Percentiles rank a stretch among this genome's conserved stretches.
These are phyloP conservation scores for Russula sp. DNA, from an alignment of 768 basidiomycete species.

Conservation along the genomic window DNA sequence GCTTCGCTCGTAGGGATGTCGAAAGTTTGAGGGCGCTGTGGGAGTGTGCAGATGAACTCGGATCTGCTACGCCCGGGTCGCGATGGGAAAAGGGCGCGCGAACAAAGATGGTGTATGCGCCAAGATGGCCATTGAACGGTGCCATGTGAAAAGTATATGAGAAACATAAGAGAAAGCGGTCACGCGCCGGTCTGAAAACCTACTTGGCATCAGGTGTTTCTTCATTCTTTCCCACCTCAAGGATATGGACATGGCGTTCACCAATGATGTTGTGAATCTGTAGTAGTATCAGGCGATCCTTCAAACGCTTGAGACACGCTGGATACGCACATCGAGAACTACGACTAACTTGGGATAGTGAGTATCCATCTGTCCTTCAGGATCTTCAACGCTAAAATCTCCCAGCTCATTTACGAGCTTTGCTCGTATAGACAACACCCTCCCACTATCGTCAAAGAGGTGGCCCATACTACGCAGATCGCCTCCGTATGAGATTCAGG, in stretches of 20 bases:
- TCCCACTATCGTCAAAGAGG: conserved; percentile 22
- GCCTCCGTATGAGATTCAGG: conserved; percentile 45
- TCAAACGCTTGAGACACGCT: not conserved
- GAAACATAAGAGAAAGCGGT: not conserved
- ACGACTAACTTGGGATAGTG: conserved; percentile 62
- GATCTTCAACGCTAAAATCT: conserved; percentile 27
- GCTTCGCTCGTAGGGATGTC: conserved; percentile 36
- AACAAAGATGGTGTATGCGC: conserved; percentile 56
- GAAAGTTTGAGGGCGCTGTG: conserved; percentile 45
- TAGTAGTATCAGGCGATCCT: not conserved
- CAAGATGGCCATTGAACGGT: conserved; percentile 66
- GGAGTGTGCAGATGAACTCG: conserved; percentile 35
- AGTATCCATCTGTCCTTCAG: conserved; percentile 48
- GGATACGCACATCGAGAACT: conserved; percentile 49
- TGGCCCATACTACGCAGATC: conserved; percentile 37
- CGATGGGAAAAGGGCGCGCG: conserved; percentile 37
- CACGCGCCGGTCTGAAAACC: not conserved
- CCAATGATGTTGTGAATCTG: conserved; percentile 73
- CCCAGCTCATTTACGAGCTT: conserved; percentile 39
- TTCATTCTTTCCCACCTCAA: conserved; percentile 42
- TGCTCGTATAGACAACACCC: conserved; percentile 31
- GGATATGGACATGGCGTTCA: conserved; percentile 56
- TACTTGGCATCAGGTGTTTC: conserved; percentile 32
- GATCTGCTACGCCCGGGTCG: conserved; percentile 27
- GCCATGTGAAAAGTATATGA: conserved; percentile 64